phyloP scores from a whole-genome alignment of 2,329 filamentous ascomycete genomes.

The Venturia aucupariae region DNA sequence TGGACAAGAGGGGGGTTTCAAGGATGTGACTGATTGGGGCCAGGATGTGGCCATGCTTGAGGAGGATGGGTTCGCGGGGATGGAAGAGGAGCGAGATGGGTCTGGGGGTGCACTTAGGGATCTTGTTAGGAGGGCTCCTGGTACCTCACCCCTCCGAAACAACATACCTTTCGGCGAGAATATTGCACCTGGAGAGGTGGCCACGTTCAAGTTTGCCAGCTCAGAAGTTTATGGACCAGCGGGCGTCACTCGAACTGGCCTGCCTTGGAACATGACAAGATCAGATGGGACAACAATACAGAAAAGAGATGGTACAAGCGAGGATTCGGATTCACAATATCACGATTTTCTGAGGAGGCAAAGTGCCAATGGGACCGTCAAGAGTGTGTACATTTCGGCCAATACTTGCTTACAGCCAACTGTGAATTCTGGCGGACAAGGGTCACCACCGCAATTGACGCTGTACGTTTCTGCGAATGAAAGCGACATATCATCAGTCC shows the following conservation, averaged over 20 bases:
- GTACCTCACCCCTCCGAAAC: slow-evolving; percentile 47
- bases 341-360: slow-evolving; percentile 11
- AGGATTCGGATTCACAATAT: slow-evolving; percentile 9
- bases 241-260: slow-evolving; percentile 20
- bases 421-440: slow-evolving; percentile 40
- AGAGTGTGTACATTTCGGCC: slow-evolving; percentile 67
- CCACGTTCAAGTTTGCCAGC: slow-evolving; percentile 56
- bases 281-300: slow-evolving; percentile 1
- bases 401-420: slow-evolving; percentile 77
- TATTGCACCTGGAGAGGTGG: slow-evolving; percentile 51
- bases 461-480: slow-evolving; percentile 65
- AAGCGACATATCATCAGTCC: slow-evolving; percentile 59
- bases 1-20: slow-evolving; percentile 20
- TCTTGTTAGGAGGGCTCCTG: slow-evolving; percentile 51
- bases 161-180: slow-evolving; percentile 51
- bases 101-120: slow-evolving; percentile 50
- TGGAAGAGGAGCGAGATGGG: slow-evolving; percentile 47
- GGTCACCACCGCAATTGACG: slow-evolving; percentile 55
- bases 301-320: slow-evolving; percentile 8
- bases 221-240: slow-evolving; percentile 42
- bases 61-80: slow-evolving; percentile 23
- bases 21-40: slow-evolving; percentile 8
- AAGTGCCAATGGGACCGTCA: slow-evolving; percentile 25
- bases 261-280: slow-evolving; percentile 21
- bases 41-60: neutral